Evolutionary conservation across 129 eudicot genomes (phyloP).

Genomic region (Lonicera japonica): DNA sequence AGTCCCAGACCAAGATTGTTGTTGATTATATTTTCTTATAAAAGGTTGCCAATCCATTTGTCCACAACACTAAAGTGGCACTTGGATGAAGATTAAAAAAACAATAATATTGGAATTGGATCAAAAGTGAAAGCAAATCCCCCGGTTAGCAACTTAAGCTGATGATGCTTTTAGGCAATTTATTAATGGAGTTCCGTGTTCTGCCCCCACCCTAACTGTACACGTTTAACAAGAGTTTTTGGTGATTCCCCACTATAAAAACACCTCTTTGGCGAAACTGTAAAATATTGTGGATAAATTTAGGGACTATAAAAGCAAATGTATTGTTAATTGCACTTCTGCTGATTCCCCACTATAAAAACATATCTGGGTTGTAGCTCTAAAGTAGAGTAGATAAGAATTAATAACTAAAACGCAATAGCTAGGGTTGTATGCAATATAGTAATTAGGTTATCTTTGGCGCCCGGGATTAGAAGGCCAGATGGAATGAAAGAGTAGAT

Average conservation of each 20-base stretch:
- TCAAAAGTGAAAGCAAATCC: slow-evolving; percentile 2
- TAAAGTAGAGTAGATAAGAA: slow-evolving; percentile 12
- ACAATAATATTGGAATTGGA: neutral
- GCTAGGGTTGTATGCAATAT: slow-evolving; percentile 12
- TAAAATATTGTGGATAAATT: no score
- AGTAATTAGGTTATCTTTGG: neutral
- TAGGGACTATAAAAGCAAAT: no score
- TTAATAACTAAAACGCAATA: neutral
- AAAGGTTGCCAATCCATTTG: neutral
- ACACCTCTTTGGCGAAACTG: no score
- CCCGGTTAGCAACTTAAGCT: slow-evolving; percentile 21
- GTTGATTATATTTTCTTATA: slow-evolving; percentile 8
- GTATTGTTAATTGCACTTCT: neutral
- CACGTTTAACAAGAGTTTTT: slow-evolving; percentile 2
- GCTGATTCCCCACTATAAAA: slow-evolving; percentile 21
- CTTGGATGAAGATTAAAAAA: slow-evolving; percentile 1
- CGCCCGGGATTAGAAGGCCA: neutral
- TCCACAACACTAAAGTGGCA: neutral
- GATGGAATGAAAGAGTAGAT: no score
- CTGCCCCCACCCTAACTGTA: neutral
- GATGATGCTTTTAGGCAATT: neutral
- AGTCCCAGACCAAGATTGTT: slow-evolving; percentile 8
- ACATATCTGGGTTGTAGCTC: neutral
- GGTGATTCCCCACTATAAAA: slow-evolving; percentile 21
- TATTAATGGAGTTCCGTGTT: slow-evolving; percentile 9